phyloP scores from a whole-genome alignment of 2,329 filamentous ascomycete genomes.

The Magnaporthales sp. region DNA sequence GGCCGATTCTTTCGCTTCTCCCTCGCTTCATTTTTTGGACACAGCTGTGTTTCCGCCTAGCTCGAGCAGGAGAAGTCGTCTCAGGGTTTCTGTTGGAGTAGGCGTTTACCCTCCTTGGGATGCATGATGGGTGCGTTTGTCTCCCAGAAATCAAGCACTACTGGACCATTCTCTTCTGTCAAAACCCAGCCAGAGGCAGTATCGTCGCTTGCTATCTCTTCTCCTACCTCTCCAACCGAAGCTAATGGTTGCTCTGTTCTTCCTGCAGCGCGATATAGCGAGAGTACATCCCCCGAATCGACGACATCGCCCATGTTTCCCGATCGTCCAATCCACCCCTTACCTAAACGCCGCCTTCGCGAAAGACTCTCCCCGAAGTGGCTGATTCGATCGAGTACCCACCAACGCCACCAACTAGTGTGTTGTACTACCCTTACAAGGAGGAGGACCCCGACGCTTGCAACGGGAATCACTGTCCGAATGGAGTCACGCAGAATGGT shows the following conservation, averaged over 20 bases:
- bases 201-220: neutral
- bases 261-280: conserved; percentile 30
- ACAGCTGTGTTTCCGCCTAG: neutral
- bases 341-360: conserved; percentile 82
- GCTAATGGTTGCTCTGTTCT: neutral
- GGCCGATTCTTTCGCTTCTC: neutral
- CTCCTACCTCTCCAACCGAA: neutral
- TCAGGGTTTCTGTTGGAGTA: neutral
- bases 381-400: conserved; percentile 78
- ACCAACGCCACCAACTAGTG: conserved; percentile 62
- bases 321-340: conserved; percentile 83
- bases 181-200: neutral
- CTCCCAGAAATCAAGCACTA: neutral
- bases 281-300: conserved; percentile 56
- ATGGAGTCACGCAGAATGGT: conserved; percentile 30
- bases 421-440: conserved; percentile 69
- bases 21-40: neutral
- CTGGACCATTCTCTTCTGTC: neutral
- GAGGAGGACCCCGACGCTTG: conserved; percentile 30
- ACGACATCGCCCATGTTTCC: conserved; percentile 74
- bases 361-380: conserved; percentile 78
- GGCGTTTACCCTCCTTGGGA: neutral
- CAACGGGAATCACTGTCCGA: neutral
- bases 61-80: neutral
- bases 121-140: neutral